Evolutionary conservation across 371 early-diverging fungal species (phyloP).

Genomic region (Mucor velutinosus): DNA sequence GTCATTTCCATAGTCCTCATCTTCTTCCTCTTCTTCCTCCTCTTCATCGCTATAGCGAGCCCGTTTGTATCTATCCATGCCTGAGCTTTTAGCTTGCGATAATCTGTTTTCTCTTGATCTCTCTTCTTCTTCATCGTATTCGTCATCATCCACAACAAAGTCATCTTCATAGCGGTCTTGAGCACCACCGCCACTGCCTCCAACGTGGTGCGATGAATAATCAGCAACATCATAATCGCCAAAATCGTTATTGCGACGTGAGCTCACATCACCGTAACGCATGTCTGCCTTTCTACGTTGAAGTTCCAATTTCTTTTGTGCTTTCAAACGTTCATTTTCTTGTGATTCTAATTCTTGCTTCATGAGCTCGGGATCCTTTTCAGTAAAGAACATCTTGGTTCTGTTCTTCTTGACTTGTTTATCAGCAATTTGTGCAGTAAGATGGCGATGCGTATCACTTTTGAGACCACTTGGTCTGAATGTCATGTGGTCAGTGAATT

Average conservation of each 20-base stretch:
- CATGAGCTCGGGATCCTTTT: slow-evolving; percentile 58
- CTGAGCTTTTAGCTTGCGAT: slow-evolving; percentile 25
- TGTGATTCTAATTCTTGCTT: slow-evolving; percentile 43
- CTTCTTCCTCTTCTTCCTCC: slow-evolving; percentile 32
- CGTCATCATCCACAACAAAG: slow-evolving; percentile 52
- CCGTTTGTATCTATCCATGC: slow-evolving; percentile 36
- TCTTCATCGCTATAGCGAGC: slow-evolving; percentile 28
- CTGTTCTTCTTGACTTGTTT: slow-evolving; percentile 63
- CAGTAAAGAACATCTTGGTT: slow-evolving; percentile 69
- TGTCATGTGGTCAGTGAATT: slow-evolving; percentile 66
- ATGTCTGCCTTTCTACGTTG: slow-evolving; percentile 41
- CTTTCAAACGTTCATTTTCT: slow-evolving; percentile 49
- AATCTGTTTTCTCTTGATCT: slow-evolving; percentile 33
- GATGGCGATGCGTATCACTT: slow-evolving; percentile 64
- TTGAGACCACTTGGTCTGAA: slow-evolving; percentile 69
- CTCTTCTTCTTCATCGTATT: slow-evolving; percentile 44
- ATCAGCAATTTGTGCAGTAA: slow-evolving; percentile 69
- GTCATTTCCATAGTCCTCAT: slow-evolving; percentile 32
- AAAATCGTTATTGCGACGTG: slow-evolving; percentile 23
- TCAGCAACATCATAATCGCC: slow-evolving; percentile 26
- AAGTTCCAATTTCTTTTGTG: slow-evolving; percentile 45
- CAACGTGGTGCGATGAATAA: slow-evolving; percentile 9
- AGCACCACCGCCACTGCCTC: slow-evolving; percentile 4
- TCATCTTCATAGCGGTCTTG: slow-evolving; percentile 47
- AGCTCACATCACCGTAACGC: slow-evolving; percentile 19